Conservation (phyloP, 2,329 filamentous ascomycete genomes). For the Ceratocystis albifundus region DNA sequence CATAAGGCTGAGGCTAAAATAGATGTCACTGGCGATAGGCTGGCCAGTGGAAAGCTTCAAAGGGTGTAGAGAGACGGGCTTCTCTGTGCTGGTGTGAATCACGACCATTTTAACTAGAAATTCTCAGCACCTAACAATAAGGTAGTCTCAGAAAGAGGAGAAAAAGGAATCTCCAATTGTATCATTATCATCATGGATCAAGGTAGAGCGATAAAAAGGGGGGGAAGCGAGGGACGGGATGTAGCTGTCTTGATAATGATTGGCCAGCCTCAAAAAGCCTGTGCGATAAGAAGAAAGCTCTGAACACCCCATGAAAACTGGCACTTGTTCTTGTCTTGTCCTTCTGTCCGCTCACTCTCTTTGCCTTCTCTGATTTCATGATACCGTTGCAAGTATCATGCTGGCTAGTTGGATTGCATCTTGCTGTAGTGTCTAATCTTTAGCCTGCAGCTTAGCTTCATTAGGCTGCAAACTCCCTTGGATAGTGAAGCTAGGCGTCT, state of each 20-base stretch:
- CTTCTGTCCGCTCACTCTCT: neutral
- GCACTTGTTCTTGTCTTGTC: neutral
- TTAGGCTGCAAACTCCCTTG: neutral
- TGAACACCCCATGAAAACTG: neutral
- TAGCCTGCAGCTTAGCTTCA: neutral
- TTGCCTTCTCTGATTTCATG: neutral
- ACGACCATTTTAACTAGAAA: no score
- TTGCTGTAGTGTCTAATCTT: neutral
- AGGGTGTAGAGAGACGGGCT: no score
- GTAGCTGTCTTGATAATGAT: neutral
- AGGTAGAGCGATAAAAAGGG: constrained; percentile 2
- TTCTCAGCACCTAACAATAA: no score
- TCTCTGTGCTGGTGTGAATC: no score
- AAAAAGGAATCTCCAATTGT: no score
- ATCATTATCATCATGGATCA: neutral
- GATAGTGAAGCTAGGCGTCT: neutral
- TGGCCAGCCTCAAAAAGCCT: neutral
- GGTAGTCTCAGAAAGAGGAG: no score
- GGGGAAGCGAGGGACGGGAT: neutral
- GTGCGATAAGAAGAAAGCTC: neutral
- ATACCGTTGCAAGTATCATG: neutral
- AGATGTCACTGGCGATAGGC: no score
- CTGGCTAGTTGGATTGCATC: neutral
- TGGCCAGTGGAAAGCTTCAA: no score
- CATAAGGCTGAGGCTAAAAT: no score